Evolutionary conservation across 1,139 yeast species (phyloP).

Genomic region (Kodamaea sp.): DNA sequence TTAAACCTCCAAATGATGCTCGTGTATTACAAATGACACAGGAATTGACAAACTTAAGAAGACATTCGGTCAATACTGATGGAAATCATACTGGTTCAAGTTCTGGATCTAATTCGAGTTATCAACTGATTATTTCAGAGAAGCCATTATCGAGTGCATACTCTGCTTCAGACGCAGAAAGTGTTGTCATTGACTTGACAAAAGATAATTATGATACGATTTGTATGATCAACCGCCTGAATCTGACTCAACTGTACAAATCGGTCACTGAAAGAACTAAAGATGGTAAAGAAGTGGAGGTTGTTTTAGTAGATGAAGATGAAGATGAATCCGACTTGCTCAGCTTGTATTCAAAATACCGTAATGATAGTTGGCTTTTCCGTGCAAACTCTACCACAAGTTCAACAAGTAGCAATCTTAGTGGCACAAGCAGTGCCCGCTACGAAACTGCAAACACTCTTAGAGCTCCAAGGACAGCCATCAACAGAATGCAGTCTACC

Average conservation of each 20-base stretch:
- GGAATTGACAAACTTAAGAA: conserved; percentile 9
- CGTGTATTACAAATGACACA: conserved; percentile 8
- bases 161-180: conserved; percentile 32
- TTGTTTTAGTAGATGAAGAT: conserved; percentile 37
- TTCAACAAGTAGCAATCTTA: conserved; percentile 2
- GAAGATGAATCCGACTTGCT: conserved; percentile 33
- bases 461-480: conserved; percentile 6
- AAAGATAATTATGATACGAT: conserved; percentile 35
- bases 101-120: conserved; percentile 22
- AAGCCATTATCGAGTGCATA: conserved; percentile 16
- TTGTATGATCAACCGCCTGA: conserved; percentile 33
- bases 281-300: conserved; percentile 45
- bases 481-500: too few species aligned
- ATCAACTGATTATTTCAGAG: conserved; percentile 29
- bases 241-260: conserved; percentile 34
- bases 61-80: not conserved
- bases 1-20: conserved; percentile 7
- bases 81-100: not conserved
- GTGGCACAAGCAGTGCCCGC: conserved; percentile 2
- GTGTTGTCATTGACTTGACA: conserved; percentile 42
- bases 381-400: conserved; percentile 19
- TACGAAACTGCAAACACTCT: conserved; percentile 9
- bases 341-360: conserved; percentile 46
- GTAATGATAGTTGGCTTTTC: conserved; percentile 27
- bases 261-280: conserved; percentile 39